Conservation (phyloP, 495 filamentous ascomycete species). For the Xanthoparmelia taractica region DNA sequence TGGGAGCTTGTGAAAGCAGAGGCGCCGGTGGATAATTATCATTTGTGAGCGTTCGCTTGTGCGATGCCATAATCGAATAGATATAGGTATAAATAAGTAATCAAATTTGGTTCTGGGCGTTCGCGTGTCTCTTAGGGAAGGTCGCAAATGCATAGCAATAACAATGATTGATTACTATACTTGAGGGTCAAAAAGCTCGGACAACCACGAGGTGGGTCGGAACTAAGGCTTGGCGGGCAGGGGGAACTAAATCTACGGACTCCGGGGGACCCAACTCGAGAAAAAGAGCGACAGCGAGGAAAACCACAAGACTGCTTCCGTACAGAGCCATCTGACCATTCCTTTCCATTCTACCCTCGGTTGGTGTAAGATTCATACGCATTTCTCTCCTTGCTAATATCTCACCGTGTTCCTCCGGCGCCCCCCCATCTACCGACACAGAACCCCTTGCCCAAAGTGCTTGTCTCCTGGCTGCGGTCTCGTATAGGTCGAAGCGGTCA, state of each 20-base stretch:
- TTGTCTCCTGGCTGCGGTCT: slow-evolving; percentile 5
- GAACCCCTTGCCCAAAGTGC: neutral
- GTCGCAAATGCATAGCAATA: neutral
- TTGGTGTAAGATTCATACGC: neutral
- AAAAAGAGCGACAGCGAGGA: neutral
- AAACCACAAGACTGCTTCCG: neutral
- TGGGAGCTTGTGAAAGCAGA: slow-evolving; percentile 47
- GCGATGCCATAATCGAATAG: neutral
- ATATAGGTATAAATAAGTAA: neutral
- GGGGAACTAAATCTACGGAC: neutral
- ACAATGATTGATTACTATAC: no score
- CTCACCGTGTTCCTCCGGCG: neutral
- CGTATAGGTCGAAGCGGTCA: slow-evolving; percentile 7
- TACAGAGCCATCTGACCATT: neutral
- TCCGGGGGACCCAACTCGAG: neutral
- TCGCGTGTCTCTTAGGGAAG: neutral
- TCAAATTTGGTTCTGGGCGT: neutral
- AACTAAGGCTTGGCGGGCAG: neutral
- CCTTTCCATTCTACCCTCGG: neutral
- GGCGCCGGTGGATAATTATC: slow-evolving; percentile 29
- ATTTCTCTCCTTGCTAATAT: neutral
- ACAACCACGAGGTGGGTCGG: neutral
- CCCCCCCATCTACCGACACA: neutral
- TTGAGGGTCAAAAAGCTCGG: neutral
- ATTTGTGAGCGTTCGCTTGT: neutral